Base-by-base conservation (phyloP, 495 filamentous ascomycete genomes). In the Talaromyces proteolyticus region DNA sequence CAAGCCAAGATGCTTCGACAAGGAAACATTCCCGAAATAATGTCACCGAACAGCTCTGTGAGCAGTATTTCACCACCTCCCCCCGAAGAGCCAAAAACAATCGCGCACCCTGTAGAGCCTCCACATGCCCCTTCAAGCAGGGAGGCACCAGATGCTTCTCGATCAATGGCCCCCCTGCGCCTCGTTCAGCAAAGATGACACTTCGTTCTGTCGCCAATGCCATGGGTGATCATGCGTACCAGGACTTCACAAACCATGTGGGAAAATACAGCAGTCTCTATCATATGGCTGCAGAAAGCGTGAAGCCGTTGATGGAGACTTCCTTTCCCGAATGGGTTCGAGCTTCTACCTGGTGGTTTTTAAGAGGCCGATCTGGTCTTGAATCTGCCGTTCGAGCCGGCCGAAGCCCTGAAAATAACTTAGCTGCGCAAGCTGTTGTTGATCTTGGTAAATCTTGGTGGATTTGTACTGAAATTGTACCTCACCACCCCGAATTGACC, bases 311-410 rank as follows among this genome's bases (percentile, higher is more conserved):
- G n/a, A 64, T 73, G 47, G 75, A 73, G 47, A 81, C 76, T 10
- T 74, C 74, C 6, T 72, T 79, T 2, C 66, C 78, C 17, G 79
- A 89, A 57, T 82, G 91, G 73, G 72, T 87, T 11, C 71, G 84
- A 51, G 84, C 80, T 40, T 81, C 80, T 16, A 62, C 86, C 2
- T 96, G 91, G 91, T 96, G 91, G 91, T 95, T 95, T 57, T 58
- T 94, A 51, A 81, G 76, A 29, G 91, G 88, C 46, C 81, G 89
- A 55, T 75, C 80, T 41, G 76, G 79, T 5, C 69, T 95, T 42
- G 90, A 96, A 66, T 68, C 66, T 8, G 75, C 82, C 49, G 82
- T 90, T 41, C 77, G 87, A 48, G 77, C 78, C 26, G 42, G 44
- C 16, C 34, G 46, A 6, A 38, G 6, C 16, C 38, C 54, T 11